Evolutionary conservation across 805 yeast genomes (phyloP).

Genomic region (Candida nitratophila): DNA sequence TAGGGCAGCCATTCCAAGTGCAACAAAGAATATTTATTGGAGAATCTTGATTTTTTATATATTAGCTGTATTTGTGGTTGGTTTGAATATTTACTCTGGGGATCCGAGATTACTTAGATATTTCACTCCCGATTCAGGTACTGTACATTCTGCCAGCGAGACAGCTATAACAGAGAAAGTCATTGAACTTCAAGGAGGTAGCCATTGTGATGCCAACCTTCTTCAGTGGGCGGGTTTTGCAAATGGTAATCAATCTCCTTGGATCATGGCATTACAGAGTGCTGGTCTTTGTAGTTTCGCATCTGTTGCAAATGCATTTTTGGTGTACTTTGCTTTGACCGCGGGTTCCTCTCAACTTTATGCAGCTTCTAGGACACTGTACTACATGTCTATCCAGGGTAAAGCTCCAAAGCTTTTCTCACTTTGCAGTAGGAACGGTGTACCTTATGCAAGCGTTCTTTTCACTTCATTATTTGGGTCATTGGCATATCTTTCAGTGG

Average conservation of each 20-base stretch:
- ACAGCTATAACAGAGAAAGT: conserved; percentile 10
- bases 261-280: conserved; percentile 48
- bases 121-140: conserved; percentile 26
- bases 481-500: conserved; percentile 53
- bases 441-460: conserved; percentile 65
- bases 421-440: conserved; percentile 55
- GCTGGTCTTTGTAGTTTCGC: conserved; percentile 46
- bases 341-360: conserved; percentile 52
- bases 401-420: conserved; percentile 58
- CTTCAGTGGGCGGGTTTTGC: conserved; percentile 29
- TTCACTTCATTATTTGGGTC: conserved; percentile 56
- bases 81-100: conserved; percentile 69
- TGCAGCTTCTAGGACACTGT: conserved; percentile 55
- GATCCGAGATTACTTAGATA: conserved; percentile 66
- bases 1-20: conserved; percentile 60
- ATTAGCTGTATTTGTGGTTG: conserved; percentile 59
- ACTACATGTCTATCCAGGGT: conserved; percentile 45
- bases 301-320: conserved; percentile 42
- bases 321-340: conserved; percentile 48
- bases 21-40: conserved; percentile 44
- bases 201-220: conserved; percentile 16
- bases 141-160: conserved; percentile 8
- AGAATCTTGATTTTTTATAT: conserved; percentile 54
- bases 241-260: conserved; percentile 49
- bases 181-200: conserved; percentile 20